phyloP scores from a whole-genome alignment of 2,329 filamentous ascomycete genomes.

The Cladosporium sp. region DNA sequence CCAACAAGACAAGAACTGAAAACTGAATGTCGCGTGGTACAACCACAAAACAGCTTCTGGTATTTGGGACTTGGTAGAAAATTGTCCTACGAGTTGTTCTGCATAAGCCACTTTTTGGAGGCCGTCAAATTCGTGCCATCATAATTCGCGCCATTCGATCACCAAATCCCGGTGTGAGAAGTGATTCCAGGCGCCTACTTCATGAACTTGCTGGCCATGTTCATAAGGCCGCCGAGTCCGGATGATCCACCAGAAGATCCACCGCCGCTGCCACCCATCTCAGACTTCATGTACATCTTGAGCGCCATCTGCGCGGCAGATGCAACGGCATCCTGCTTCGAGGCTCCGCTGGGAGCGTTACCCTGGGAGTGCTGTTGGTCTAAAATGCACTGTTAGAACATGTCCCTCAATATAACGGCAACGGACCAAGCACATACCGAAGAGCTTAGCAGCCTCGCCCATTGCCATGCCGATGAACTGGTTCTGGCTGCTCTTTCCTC shows the following conservation, averaged over 20 bases:
- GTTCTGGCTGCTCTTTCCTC: conserved; percentile 55
- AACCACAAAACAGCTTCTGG: too few species aligned
- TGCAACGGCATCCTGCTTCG: conserved; percentile 74
- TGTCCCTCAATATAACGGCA: background rate
- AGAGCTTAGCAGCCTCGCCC: conserved; percentile 76
- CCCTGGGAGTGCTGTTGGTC: conserved; percentile 52
- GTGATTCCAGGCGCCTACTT: background rate
- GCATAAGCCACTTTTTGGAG: too few species aligned
- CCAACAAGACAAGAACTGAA: too few species aligned
- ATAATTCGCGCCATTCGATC: too few species aligned
- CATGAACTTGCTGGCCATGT: conserved; percentile 57
- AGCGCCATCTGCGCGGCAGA: conserved; percentile 79
- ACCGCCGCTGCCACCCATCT: conserved; percentile 42
- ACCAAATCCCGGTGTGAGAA: too few species aligned
- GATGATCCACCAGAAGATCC: conserved; percentile 40
- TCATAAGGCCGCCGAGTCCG: conserved; percentile 46
- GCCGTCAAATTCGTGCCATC: too few species aligned
- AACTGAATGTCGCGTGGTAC: too few species aligned
- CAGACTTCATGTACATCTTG: conserved; percentile 83
- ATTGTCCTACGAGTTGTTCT: too few species aligned
- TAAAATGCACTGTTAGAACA: conserved; percentile 9
- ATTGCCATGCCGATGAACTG: conserved; percentile 80
- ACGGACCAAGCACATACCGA: conserved; percentile 32
- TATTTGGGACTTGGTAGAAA: too few species aligned
- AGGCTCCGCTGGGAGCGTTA: conserved; percentile 48